Conservation (phyloP, 768 basidiomycete species). For the Pleurotus tuber-regium region DNA sequence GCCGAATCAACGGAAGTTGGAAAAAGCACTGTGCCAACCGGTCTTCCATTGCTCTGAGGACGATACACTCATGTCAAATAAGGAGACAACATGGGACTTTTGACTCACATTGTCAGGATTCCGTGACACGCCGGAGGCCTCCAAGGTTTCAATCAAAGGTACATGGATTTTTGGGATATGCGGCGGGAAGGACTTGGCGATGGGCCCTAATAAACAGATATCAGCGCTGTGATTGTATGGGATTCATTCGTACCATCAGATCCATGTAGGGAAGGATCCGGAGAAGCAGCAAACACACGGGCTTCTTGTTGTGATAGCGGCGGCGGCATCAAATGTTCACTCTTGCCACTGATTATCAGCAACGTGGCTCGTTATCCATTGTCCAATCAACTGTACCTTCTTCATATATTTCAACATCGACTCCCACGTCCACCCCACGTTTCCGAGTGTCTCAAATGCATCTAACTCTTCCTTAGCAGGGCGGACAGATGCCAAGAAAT, state of each 20-base stretch:
- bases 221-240: not conserved
- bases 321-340: slow-evolving; percentile 14
- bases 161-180: slow-evolving; percentile 8
- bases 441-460: slow-evolving; percentile 16
- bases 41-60: slow-evolving; percentile 11
- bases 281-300: not conserved
- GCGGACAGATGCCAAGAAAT: slow-evolving; percentile 20
- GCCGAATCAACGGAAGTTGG: slow-evolving; percentile 18
- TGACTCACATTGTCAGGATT: slow-evolving; percentile 12
- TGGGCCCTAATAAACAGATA: slow-evolving; percentile 8
- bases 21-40: slow-evolving; percentile 10
- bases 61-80: too few species aligned
- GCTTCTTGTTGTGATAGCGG: not conserved
- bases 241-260: not conserved
- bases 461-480: slow-evolving; percentile 20
- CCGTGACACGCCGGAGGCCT: slow-evolving; percentile 10
- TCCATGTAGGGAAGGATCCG: not conserved
- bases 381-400: not conserved
- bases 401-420: not conserved
- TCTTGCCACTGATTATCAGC: not conserved
- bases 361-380: too few species aligned
- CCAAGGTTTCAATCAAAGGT: slow-evolving; percentile 8
- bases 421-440: slow-evolving; percentile 7
- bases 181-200: slow-evolving; percentile 11
- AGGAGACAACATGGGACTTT: too few species aligned